Base-by-base conservation (phyloP, 768 basidiomycete genomes). In the Tulasnella sp. region DNA sequence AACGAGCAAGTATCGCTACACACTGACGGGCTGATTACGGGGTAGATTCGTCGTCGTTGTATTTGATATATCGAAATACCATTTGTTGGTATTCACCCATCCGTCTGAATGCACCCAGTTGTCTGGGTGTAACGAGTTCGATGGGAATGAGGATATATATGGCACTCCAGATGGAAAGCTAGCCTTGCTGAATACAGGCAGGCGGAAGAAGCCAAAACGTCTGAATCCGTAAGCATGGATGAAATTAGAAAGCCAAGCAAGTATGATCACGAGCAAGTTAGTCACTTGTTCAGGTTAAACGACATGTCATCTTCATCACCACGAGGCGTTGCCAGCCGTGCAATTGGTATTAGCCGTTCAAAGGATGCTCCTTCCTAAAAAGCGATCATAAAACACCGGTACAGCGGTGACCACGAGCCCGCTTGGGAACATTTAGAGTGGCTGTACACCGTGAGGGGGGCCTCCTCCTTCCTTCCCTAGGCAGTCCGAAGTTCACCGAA, bases 401-500 rank as follows among this genome's bases (percentile, higher is more conserved):
- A 26, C 61, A 67, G 13, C 61, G 61, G 61, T 35, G 61, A 67
- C 23, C 26, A 29, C 61, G 61, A 67, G 61, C 26, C n/a, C 16
- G 29, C 61, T 67, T 67, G 61, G 61, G 61, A 67, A 67, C 61
- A 67, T 32, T 67, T 15, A 32, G 32, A 35, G 61, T 67, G 61
- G 61, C 61, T 67, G 61, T 67, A 35, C 32, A 67, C 29, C 32
- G 61, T 67, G 61, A 67, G 61, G 61, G 29, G 26, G 15, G 61
- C 13, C 15, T 16, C 61, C 61, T 67, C 61, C 61, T 67, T 67
- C 61, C 61, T 67, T 67, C 61, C 15, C 26, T 67, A 29, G 61
- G 61, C 32, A 67, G 32, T 67, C 61, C 61, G 61, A 67, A 35
- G 61, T 67, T 67, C 61, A 67, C 61, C 61, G 61, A 67, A 67